phyloP scores from a whole-genome alignment of 768 basidiomycete genomes.

The Tylopilus sp. region DNA sequence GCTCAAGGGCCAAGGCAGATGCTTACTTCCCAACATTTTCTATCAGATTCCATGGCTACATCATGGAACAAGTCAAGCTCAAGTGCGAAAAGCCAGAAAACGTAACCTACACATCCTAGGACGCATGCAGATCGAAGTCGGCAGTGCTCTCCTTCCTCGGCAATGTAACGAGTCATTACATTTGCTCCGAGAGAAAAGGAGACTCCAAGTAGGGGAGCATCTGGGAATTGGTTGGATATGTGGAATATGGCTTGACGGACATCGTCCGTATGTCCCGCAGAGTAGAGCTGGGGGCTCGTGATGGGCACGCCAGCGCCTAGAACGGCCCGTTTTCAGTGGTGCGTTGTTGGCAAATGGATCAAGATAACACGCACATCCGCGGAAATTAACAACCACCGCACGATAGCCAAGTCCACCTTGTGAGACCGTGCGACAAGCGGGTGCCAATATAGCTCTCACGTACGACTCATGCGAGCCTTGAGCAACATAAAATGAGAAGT shows the following conservation, averaged over 20 bases:
- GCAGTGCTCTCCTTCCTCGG: conserved; percentile 68
- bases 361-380: conserved; percentile 66
- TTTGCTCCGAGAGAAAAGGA: conserved; percentile 95
- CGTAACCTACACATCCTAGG: conserved; percentile 64
- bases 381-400: conserved; percentile 87
- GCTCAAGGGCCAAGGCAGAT: conserved; percentile 9
- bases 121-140: conserved; percentile 64
- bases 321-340: conserved; percentile 13
- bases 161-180: conserved; percentile 85
- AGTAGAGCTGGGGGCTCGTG: conserved; percentile 81
- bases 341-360: conserved; percentile 6
- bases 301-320: conserved; percentile 82
- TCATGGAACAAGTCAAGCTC: conserved; percentile 10
- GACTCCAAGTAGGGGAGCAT: conserved; percentile 78
- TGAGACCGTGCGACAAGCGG: conserved; percentile 62
- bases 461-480: conserved; percentile 88
- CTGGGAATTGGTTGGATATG: conserved; percentile 67
- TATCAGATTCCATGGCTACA: conserved; percentile 49
- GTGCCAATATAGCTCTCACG: conserved; percentile 76
- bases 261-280: conserved; percentile 88
- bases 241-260: conserved; percentile 77
- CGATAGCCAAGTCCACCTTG: conserved; percentile 90
- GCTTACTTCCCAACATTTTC: conserved; percentile 35
- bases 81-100: conserved; percentile 6
- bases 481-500: conserved; percentile 6